Percentiles rank a stretch among this genome's conserved stretches.
Conservation (phyloP, 2,329 filamentous ascomycete species). For the Fusarium globosum region DNA sequence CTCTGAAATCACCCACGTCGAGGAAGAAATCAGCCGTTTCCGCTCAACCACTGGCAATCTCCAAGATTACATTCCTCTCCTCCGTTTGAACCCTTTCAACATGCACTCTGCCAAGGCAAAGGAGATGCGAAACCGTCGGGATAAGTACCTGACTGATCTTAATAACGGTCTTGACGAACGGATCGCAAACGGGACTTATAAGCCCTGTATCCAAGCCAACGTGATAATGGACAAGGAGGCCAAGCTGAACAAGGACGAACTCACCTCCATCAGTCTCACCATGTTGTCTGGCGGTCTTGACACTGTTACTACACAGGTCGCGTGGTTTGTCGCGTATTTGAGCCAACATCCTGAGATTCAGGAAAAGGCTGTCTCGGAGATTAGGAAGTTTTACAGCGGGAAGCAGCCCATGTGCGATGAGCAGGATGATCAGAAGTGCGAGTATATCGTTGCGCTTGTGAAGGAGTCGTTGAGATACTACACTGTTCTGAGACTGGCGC, state of each 20-base stretch:
- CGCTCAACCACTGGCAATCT: slow-evolving; percentile 69
- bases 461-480: slow-evolving; percentile 71
- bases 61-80: slow-evolving; percentile 69
- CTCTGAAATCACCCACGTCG: slow-evolving; percentile 70
- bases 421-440: slow-evolving; percentile 71
- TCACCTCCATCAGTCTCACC: slow-evolving; percentile 73
- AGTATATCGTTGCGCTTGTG: slow-evolving; percentile 72
- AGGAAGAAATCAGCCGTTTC: slow-evolving; percentile 69
- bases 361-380: slow-evolving; percentile 67
- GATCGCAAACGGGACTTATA: slow-evolving; percentile 69
- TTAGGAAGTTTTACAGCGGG: slow-evolving; percentile 63
- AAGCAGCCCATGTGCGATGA: slow-evolving; percentile 68
- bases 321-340: slow-evolving; percentile 72
- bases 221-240: slow-evolving; percentile 73
- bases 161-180: slow-evolving; percentile 69
- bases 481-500: slow-evolving; percentile 70
- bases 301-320: slow-evolving; percentile 72
- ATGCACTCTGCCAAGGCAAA: slow-evolving; percentile 67
- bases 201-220: slow-evolving; percentile 75
- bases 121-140: slow-evolving; percentile 69
- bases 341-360: slow-evolving; percentile 71
- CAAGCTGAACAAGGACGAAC: slow-evolving; percentile 69
- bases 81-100: slow-evolving; percentile 71
- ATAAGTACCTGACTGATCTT: slow-evolving; percentile 68
- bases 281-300: slow-evolving; percentile 76